Evolutionary conservation across 805 yeast genomes (phyloP), one percentile per base, ranked within the genome.

Genomic region (Wickerhamomyces chambardii): DNA sequence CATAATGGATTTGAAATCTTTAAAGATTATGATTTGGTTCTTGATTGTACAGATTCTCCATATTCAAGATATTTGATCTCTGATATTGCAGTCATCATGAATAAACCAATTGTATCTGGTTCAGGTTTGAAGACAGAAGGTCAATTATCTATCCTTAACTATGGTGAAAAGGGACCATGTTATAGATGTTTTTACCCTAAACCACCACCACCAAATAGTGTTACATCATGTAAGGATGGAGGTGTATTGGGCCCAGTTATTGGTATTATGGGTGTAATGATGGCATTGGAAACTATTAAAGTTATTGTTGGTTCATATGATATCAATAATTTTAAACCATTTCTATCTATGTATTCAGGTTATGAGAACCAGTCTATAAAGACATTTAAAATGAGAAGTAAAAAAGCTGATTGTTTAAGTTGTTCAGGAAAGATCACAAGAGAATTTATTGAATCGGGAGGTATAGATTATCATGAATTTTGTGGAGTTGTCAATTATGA

Each of bases 191-290:
- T 89, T 57, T 85, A 84, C 46, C 97, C 98, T 0, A 62, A 62
- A 7, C 95, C 97, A 0, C 97, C 98, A 0, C 76, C 89, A 2
- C 84, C 95, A 2, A 78, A 75, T 39, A 66, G 83, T 2, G 86
- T 89, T 1, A 73, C 86, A 0, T 72, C 94, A 1, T 92, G 99
- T 48, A 74, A 84, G 12, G 97, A 87, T 56, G 95, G 95, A 3
- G 97, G 97, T 5, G 94, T 90, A 1, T 56, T 92, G 18, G 98
- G 98, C 0, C 95, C 97, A 0, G 92, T 89, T n/a, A 94, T 92
- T 36, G 99, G 98, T 0, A 47, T 86, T 1, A 75, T 90, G 52
- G 99, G 98, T 9, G 66, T 77, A 0, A 68, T 84, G 66, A 90
- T 92, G 83, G 95, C 96, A 0, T 59, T 82, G 16, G 98, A 92